phyloP scores from a whole-genome alignment of 2,329 filamentous ascomycete species.

The Aspergillus aculeatus region DNA sequence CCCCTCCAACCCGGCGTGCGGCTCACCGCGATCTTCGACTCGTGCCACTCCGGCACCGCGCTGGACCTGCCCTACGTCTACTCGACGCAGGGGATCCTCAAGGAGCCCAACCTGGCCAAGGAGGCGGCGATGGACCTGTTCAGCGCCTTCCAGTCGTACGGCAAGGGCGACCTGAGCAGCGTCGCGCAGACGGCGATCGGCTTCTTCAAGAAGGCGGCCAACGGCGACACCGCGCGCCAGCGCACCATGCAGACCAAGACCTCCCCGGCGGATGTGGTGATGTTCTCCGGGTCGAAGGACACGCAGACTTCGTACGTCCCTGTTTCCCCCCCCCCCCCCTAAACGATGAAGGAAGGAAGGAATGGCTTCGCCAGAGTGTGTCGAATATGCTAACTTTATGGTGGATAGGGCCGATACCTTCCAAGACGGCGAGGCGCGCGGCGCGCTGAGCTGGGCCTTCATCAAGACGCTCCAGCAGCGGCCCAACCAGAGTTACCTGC shows the following conservation, averaged over 20 bases:
- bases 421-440: slow-evolving; percentile 84
- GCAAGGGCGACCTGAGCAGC: slow-evolving; percentile 75
- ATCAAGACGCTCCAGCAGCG: slow-evolving; percentile 85
- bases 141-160: slow-evolving; percentile 70
- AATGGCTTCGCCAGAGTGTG: no score
- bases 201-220: slow-evolving; percentile 83
- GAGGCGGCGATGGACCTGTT: slow-evolving; percentile 64
- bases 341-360: no score
- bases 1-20: slow-evolving; percentile 84
- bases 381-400: no score
- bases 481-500: slow-evolving; percentile 89
- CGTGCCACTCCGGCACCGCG: slow-evolving; percentile 66
- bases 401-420: slow-evolving; percentile 68
- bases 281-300: slow-evolving; percentile 97
- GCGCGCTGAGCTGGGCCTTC: slow-evolving; percentile 97
- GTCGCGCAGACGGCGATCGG: slow-evolving; percentile 77
- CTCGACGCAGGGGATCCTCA: slow-evolving; percentile 63
- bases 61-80: slow-evolving; percentile 68
- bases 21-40: slow-evolving; percentile 66
- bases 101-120: slow-evolving; percentile 67
- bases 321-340: background rate
- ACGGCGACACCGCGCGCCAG: slow-evolving; percentile 74
- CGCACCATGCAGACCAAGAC: slow-evolving; percentile 85
- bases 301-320: slow-evolving; percentile 65
- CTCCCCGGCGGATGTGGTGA: slow-evolving; percentile 89